Conservation (phyloP, 2,329 filamentous ascomycete species). For the Fusarium abutilonis region DNA sequence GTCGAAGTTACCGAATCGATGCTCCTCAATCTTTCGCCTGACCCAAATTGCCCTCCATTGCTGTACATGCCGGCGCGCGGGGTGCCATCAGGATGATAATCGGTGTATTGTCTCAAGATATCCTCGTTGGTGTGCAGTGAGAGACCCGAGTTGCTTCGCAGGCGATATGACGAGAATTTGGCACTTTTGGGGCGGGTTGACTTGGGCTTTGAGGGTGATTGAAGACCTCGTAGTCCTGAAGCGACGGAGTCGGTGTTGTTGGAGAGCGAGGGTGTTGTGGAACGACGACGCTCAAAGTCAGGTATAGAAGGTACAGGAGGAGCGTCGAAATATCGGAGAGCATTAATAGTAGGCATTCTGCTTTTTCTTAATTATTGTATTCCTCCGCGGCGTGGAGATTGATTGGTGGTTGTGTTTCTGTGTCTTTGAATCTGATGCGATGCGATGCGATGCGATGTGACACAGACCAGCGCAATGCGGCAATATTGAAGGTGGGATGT, state of each 20-base stretch:
- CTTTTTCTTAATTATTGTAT: constrained; percentile 3
- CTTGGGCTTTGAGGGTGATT: constrained; percentile 38
- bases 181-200: constrained; percentile 44
- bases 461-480: constrained; percentile 1
- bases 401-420: constrained; percentile 1
- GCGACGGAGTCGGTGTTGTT: constrained; percentile 28
- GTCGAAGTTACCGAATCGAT: constrained; percentile 44
- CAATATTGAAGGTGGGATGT: neutral
- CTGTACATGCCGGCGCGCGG: constrained; percentile 42
- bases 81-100: constrained; percentile 56
- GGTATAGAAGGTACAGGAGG: constrained; percentile 42
- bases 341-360: constrained; percentile 43
- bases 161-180: constrained; percentile 45
- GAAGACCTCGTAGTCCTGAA: constrained; percentile 33
- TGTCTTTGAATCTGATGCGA: constrained; percentile 20
- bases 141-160: constrained; percentile 60
- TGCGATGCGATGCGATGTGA: constrained; percentile 26
- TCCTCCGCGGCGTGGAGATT: neutral
- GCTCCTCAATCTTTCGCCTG: constrained; percentile 41
- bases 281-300: constrained; percentile 44
- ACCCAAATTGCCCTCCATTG: constrained; percentile 24
- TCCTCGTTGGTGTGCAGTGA: constrained; percentile 57
- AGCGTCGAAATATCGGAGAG: constrained; percentile 41
- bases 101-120: constrained; percentile 57
- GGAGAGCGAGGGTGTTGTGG: constrained; percentile 34